Evolutionary conservation across 768 basidiomycete species (phyloP), one percentile per base, ranked within the genome.

Genomic region (Coprinopsis sp.): DNA sequence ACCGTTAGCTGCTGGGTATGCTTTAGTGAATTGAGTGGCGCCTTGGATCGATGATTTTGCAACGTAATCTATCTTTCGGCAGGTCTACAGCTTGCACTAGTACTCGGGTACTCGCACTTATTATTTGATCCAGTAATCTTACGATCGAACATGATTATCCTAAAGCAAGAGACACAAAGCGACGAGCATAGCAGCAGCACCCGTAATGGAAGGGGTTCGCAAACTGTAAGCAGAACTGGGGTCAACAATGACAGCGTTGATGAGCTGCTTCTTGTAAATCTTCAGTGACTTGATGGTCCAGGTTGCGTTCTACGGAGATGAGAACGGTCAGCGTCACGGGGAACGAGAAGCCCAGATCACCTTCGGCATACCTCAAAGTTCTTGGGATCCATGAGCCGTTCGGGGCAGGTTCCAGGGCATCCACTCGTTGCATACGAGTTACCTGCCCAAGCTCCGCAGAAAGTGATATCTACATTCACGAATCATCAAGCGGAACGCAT

Each of bases 401-500:
- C 50, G 14, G 39, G 53, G 33, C 64, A 66, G 7, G 63, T 64
- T 38, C 62, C 87, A 7, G 88, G 85, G 54, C 88, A 90, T 14
- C 76, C 76, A 1, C 73, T 81, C 8, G 82, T 61, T 2, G 50
- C 81, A 55, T 89, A 88, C 2, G 84, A 82, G 60, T 87, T 87
- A 23, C 87, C 87, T 6, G 88, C 88, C 88, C 88, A 89, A 58
- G 58, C 60, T 82, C 87, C 87, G 55, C 88, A 91, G 55, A 89
- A 86, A 6, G 88, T 91, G 50, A 90, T 89, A 61, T 91, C 87
- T 90, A 37, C 39, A 42, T 25, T n/a, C 25, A n/a, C n/a, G 31
- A 22, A 21, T 49, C 22, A 40, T 33, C 16, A 48, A 18, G 39
- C 30, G 18, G 19, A 10, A 28, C 5, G 41, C 7, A 22, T 43